Base-by-base conservation (phyloP, 164 flowering plant genomes). In the Nelumbo lutea region DNA sequence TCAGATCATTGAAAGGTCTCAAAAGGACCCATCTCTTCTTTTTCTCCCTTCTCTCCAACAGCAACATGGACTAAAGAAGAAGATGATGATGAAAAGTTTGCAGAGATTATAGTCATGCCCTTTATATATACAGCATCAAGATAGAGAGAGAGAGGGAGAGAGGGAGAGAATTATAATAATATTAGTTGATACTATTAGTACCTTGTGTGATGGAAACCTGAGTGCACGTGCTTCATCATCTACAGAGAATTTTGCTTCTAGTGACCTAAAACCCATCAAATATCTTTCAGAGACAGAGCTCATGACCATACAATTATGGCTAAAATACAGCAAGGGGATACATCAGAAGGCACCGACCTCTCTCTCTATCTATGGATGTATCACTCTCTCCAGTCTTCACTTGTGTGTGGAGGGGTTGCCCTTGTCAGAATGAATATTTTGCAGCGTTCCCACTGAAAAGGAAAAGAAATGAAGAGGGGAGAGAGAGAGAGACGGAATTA, bases 191-290 rank as follows among this genome's bases (percentile, higher is more conserved):
- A 77, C 61, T 44, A 79, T 68, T 70, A 64, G 74, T 76, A 79
- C 80, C 84, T 73, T 77, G 70, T 71, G 79, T 75, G 87, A 80
- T 72, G 81, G 74, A 79, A 79, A 84, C 82, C 78, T 57, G 81
- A 66, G 68, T 69, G 74, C 91, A 85, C 90, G 91, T 89, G 91
- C 68, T 78, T 73, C 76, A 83, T 82, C 79, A 81, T 79, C 86
- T 70, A 79, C 81, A 75, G 61, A 13, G 42, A 48, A 68, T 72
- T 65, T 68, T 59, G 70, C 67, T 79, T 75, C 74, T 76, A 76
- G 75, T 70, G 77, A 69, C 75, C 58, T 63, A 67, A 75, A 79
- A 57, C 75, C 72, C 74, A 68, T 68, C 68, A 70, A 62, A 68
- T 75, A 71, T 71, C 72, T 68, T 67, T 51, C 40, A 72, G 77